Base-by-base conservation (phyloP, 805 yeast genomes). In the Candida xyloterini region DNA sequence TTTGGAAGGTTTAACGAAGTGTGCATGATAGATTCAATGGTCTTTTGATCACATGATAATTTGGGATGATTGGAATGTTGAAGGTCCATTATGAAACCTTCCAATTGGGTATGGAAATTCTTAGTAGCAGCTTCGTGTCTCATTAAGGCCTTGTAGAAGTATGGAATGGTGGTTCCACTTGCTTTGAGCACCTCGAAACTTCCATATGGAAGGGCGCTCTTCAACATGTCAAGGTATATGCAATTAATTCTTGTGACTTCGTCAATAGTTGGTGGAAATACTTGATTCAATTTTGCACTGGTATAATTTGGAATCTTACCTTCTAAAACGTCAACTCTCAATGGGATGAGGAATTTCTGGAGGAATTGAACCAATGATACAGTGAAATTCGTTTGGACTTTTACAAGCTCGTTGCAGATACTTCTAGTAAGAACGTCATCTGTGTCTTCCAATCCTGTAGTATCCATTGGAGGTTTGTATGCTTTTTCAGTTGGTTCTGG, bases 181-280 rank as follows among this genome's bases (percentile, higher is more conserved):
- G 91, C 95, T 46, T 77, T 81, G 43, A 91, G 61, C 3, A 87
- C 70, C 60, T 91, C 97, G 36, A 74, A 71, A 35, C 83, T 75
- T 2, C 96, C 96, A 55, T 61, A 77, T 0, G 81, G 77, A 2
- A 67, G 54, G 0, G 97, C 91, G 11, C 73, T 61, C 42, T 77
- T 76, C 40, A 91, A 63, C 15, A 93, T 78, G 50, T 84, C 95
- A 46, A 84, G 74, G 43, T 87, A 78, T 4, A 91, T 79, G 56
- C 95, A 86, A 56, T 90, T 90, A 27, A 91, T 81, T 54, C 97
- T 72, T 9, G 95, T 85, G 13, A 91, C 81, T 64, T 91, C 98
- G 62, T 91, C 97, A 14, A 91, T 84, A 0, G 98, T 91, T 1
- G 97, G 97, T 2, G 98, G 97, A 55, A 91, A 89, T 1, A 88